Evolutionary conservation across 2,329 filamentous ascomycete species (phyloP), one percentile per base, ranked within the genome.

Genomic region (Alternaria burnsii): DNA sequence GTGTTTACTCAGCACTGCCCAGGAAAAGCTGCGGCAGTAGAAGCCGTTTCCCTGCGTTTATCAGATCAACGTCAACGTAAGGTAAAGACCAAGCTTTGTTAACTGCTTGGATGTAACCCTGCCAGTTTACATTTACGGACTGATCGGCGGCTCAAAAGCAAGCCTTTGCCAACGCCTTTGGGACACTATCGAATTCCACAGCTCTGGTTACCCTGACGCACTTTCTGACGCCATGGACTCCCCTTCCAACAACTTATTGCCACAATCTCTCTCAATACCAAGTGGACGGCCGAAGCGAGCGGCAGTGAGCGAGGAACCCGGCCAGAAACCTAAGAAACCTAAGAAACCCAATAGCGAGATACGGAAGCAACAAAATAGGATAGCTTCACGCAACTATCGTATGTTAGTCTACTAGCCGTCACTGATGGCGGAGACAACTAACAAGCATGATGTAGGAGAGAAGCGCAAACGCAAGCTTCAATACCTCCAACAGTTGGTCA

Each of bases 311-410:
- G 50, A 59, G 26, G 64, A 67, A 9, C 51, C 59, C 12, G 63
- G 51, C 10, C 61, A 68, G 58, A 77, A 73, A 52, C 72, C 73
- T 1, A 62, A 68, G 58, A 77, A 73, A 52, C 72, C 73, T 1
- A 73, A 71, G 59, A 78, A 77, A 47, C 69, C 66, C 48, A 77
- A 78, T 50, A 78, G 76, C 61, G 76, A 78, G 61, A 67, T 72
- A 59, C 71, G 76, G 22, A 78, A 78, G 59, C 74, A 76, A 54
- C 76, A 78, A 55, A 78, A 78, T 38, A 70, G 76, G 53, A 76
- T 77, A 67, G 76, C 76, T 32, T 78, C 76, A 18, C 72, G 74
- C 20, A 78, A 78, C 40, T 78, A 78, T 59, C 68, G 76, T 77
- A 68, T 30, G 75, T 67, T 38, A 22, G 10, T 12, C 38, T 6